Evolutionary conservation across 2,329 filamentous ascomycete species (phyloP).

Genomic region (Penicillium polonicum): DNA sequence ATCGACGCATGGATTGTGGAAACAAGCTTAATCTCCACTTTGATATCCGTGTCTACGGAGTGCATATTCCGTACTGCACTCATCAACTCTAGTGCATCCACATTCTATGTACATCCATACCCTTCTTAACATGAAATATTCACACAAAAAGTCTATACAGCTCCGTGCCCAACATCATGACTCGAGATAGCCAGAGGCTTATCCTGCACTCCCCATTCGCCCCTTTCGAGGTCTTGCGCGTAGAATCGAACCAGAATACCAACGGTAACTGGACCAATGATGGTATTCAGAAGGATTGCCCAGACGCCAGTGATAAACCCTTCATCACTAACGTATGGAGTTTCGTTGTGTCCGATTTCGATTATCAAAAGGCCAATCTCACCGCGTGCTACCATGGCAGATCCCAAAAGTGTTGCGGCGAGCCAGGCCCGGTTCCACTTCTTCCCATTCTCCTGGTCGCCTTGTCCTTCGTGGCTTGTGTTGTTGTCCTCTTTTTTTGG

Average conservation of each 20-base stretch:
- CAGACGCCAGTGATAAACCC: constrained; percentile 32
- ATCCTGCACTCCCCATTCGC: constrained; percentile 29
- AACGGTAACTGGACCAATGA: constrained; percentile 30
- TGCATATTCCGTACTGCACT: no score
- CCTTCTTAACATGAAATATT: not conserved
- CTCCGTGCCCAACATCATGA: not conserved
- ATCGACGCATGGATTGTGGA: not conserved
- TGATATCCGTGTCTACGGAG: no score
- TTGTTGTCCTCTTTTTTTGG: not conserved
- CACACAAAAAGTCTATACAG: not conserved
- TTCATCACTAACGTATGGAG: constrained; percentile 43
- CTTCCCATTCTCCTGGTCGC: not conserved
- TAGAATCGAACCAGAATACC: constrained; percentile 28
- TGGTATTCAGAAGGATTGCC: constrained; percentile 36
- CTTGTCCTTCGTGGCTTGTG: not conserved
- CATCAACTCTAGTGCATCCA: not conserved
- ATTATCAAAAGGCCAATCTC: constrained; percentile 36
- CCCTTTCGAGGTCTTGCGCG: constrained; percentile 23
- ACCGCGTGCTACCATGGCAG: constrained; percentile 36
- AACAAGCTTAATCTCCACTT: not conserved
- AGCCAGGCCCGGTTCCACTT: constrained; percentile 18
- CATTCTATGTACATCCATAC: not conserved
- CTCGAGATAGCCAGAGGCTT: not conserved
- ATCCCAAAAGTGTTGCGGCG: constrained; percentile 29
- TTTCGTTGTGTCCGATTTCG: constrained; percentile 34